Conservation (phyloP, 2,329 filamentous ascomycete species). For the Xylariaceae sp. region DNA sequence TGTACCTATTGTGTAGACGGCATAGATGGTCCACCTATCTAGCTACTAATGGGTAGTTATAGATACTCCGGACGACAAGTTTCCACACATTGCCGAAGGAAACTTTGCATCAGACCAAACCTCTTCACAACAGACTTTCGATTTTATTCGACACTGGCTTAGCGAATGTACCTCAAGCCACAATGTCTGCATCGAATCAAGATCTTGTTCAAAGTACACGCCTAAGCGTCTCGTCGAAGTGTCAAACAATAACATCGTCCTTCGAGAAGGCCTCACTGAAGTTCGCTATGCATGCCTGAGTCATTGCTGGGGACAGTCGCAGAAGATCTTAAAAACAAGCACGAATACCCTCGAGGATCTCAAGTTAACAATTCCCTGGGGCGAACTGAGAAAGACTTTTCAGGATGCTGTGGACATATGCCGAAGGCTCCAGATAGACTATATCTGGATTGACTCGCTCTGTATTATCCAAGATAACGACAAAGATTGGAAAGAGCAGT, state of each 20-base stretch:
- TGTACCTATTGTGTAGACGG: no score
- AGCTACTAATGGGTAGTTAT: no score
- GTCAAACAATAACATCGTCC: not conserved
- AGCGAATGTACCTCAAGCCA: no score
- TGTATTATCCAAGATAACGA: conserved; percentile 11
- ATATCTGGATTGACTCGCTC: conserved; percentile 12
- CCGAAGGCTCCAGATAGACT: conserved; percentile 6
- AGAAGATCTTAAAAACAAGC: conserved; percentile 7
- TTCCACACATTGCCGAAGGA: no score
- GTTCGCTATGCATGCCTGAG: conserved; percentile 12
- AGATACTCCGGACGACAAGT: no score
- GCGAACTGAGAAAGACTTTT: conserved; percentile 8
- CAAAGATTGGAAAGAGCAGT: conserved; percentile 12
- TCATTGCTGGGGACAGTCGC: conserved; percentile 13
- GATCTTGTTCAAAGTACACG: not conserved
- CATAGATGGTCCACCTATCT: no score
- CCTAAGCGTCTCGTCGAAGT: conserved; percentile 12
- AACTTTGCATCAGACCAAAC: no score
- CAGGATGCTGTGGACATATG: conserved; percentile 10
- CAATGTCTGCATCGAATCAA: no score
- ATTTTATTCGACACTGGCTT: no score
- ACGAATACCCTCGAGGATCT: conserved; percentile 4
- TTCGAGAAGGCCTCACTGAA: conserved; percentile 3
- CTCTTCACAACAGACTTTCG: no score
- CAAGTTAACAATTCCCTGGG: conserved; percentile 2